Evolutionary conservation across 2,329 filamentous ascomycete genomes (phyloP).

Genomic region (Diplodia seriata): DNA sequence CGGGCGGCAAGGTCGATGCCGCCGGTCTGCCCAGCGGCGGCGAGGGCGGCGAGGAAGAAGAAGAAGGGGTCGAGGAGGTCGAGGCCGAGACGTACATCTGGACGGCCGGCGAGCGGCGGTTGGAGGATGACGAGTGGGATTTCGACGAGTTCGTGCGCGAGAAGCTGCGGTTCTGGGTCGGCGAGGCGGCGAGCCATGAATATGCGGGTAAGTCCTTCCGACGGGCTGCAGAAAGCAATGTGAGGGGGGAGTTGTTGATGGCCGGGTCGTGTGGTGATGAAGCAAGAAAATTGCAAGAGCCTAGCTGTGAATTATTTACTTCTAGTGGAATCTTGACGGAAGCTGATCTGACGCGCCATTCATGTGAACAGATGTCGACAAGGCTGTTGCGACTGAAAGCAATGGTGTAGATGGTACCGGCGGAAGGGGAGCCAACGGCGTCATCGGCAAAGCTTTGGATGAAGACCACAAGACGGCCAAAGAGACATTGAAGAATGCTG

Average conservation of each 20-base stretch:
- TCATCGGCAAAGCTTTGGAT: constrained; percentile 49
- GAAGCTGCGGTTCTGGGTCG: constrained; percentile 70
- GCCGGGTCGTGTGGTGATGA: neutral
- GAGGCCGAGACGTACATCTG: constrained; percentile 61
- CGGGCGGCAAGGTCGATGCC: constrained; percentile 35
- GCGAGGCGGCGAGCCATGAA: constrained; percentile 37
- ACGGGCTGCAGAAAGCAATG: neutral
- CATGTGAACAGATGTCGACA: constrained; percentile 50
- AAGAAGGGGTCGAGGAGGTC: constrained; percentile 49
- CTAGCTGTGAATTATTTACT: neutral
- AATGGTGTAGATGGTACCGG: constrained; percentile 52
- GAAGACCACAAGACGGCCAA: constrained; percentile 36
- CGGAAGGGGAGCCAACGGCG: constrained; percentile 52
- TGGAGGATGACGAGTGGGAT: constrained; percentile 86
- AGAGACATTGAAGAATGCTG: neutral
- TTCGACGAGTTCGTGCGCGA: constrained; percentile 81
- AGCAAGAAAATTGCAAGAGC: neutral
- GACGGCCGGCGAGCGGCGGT: constrained; percentile 49
- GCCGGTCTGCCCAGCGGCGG: constrained; percentile 34
- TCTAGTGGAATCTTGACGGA: neutral
- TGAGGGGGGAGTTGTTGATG: neutral
- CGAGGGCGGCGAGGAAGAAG: constrained; percentile 38
- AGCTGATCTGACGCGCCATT: neutral
- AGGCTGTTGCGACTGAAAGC: constrained; percentile 47
- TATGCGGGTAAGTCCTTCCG: constrained; percentile 8